These are phyloP conservation scores for Colletotrichum coccodes DNA, from an alignment of 2,329 filamentous ascomycete species.

Conservation along the genomic window DNA sequence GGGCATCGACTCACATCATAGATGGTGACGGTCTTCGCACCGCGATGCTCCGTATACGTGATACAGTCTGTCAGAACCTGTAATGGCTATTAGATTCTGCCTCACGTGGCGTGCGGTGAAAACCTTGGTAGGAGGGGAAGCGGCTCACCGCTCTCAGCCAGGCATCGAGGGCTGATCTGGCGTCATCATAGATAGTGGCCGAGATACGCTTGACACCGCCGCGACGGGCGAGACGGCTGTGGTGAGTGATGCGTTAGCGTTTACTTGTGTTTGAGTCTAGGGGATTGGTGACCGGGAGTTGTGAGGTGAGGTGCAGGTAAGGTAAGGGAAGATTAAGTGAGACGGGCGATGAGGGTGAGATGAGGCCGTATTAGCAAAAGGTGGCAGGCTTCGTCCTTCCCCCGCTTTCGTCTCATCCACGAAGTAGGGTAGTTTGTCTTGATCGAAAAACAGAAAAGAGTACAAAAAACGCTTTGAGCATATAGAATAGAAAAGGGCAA, in stretches of 20 bases:
- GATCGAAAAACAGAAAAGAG: constrained; percentile 12
- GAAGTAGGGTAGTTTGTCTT: not conserved
- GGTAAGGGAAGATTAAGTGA: not conserved
- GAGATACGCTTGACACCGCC: constrained; percentile 83
- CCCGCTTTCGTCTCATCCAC: too few species aligned
- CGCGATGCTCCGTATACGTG: constrained; percentile 61
- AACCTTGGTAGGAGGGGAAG: not conserved
- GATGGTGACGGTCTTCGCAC: constrained; percentile 71
- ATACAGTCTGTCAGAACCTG: constrained; percentile 64
- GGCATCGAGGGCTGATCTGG: constrained; percentile 60
- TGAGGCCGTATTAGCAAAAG: not conserved
- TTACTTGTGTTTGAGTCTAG: not conserved
- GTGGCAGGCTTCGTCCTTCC: not conserved
- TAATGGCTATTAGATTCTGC: constrained; percentile 20
- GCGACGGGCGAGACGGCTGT: constrained; percentile 76
- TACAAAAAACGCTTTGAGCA: not conserved
- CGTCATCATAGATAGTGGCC: constrained; percentile 70
- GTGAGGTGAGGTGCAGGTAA: not conserved
- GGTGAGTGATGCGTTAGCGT: not conserved
- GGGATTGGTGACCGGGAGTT: not conserved
- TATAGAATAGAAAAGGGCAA: not conserved
- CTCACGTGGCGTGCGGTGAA: not conserved
- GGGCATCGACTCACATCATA: constrained; percentile 61
- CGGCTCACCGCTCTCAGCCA: constrained; percentile 58
- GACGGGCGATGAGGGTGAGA: not conserved